A percentile compares a stretch with the other conserved stretches of the same genome.
These are phyloP conservation scores for Talaromyces funiculosus DNA, from an alignment of 2,329 filamentous ascomycete species.

Conservation along the genomic window DNA sequence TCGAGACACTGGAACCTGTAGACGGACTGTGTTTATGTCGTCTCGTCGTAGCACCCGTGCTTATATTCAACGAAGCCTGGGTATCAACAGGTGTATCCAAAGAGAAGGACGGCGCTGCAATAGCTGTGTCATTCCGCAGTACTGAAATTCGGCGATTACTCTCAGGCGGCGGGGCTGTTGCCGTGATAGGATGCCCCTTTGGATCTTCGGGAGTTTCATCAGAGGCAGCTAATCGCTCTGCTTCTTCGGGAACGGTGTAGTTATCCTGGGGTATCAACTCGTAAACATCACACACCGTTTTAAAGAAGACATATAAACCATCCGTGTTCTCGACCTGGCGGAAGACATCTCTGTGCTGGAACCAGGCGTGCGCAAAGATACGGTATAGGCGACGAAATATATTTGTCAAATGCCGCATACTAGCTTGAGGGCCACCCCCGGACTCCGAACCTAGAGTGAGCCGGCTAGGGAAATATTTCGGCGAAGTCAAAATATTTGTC, in stretches of 20 bases:
- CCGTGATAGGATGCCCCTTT: conserved; percentile 15
- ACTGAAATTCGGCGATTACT: conserved; percentile 33
- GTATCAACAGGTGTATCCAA: conserved; percentile 16
- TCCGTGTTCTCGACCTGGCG: conserved; percentile 87
- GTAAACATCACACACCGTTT: conserved; percentile 91
- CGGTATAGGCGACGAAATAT: conserved; percentile 91
- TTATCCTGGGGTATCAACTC: conserved; percentile 86
- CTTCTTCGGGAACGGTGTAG: conserved; percentile 90
- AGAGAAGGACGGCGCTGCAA: conserved; percentile 15
- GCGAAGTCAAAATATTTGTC: conserved; percentile 85
- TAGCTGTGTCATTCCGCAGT: conserved; percentile 30
- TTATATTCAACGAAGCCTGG: conserved; percentile 45
- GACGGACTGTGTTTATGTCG: conserved; percentile 79
- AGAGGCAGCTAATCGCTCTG: conserved; percentile 68
- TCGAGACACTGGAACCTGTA: conserved; percentile 70
- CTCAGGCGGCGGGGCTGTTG: conserved; percentile 16
- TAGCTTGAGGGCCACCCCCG: conserved; percentile 39
- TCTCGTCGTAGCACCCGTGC: conserved; percentile 65
- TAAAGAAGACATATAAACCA: conserved; percentile 95
- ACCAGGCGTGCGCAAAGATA: conserved; percentile 98
- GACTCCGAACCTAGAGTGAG: conserved; percentile 53
- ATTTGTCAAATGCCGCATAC: conserved; percentile 70
- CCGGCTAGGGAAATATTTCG: conserved; percentile 90
- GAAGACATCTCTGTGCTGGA: conserved; percentile 90
- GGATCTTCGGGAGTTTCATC: neutral